Percentiles rank a stretch among this genome's conserved stretches.
These are phyloP conservation scores for Penicillium silybi DNA, from an alignment of 495 filamentous ascomycete species.

Conservation along the genomic window DNA sequence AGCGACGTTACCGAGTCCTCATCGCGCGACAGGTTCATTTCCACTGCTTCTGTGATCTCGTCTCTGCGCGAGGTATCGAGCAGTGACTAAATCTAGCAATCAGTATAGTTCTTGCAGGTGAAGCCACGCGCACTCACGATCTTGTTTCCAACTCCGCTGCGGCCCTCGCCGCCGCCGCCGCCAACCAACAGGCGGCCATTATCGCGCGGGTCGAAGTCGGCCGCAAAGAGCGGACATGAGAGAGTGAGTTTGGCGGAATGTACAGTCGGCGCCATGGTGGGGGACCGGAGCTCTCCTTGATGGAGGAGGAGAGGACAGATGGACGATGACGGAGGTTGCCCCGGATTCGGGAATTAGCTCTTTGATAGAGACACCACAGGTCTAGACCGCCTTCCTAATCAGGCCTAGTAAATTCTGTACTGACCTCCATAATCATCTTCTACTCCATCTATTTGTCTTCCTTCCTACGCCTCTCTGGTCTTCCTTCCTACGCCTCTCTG, in stretches of 20 bases:
- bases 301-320: slow-evolving; percentile 22
- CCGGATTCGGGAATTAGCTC: slow-evolving; percentile 26
- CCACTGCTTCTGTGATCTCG: slow-evolving; percentile 60
- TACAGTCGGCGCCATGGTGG: slow-evolving; percentile 49
- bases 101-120: background rate
- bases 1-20: slow-evolving; percentile 91
- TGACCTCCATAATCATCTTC: no score
- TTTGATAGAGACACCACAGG: no score
- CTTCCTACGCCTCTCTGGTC: no score
- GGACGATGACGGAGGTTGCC: slow-evolving; percentile 21
- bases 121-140: slow-evolving; percentile 55
- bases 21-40: slow-evolving; percentile 76
- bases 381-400: no score
- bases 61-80: slow-evolving; percentile 62
- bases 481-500: no score
- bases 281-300: slow-evolving; percentile 3
- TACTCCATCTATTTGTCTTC: no score
- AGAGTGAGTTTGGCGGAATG: slow-evolving; percentile 65
- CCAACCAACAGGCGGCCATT: slow-evolving; percentile 74
- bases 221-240: slow-evolving; percentile 83
- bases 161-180: slow-evolving; percentile 82
- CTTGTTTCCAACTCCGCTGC: slow-evolving; percentile 85
- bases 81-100: slow-evolving; percentile 48
- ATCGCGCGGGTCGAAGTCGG: slow-evolving; percentile 83
- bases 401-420: no score